phyloP scores from a whole-genome alignment of 192 early-diverging fungal species.

The Coemansia asiatica region DNA sequence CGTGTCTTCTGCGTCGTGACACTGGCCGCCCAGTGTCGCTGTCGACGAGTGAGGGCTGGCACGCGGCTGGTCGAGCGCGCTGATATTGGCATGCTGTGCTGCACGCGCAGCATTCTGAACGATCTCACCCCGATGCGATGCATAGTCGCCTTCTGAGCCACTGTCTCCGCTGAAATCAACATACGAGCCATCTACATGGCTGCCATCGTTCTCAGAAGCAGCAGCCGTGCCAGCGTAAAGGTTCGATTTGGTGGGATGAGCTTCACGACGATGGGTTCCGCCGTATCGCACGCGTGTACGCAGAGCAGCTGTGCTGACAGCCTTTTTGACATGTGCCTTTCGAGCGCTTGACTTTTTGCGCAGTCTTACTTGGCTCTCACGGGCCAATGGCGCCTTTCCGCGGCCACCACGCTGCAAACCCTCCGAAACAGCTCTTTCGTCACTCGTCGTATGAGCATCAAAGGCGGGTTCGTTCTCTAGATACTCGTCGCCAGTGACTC shows the following conservation, averaged over 20 bases:
- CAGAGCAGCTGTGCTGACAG: constrained; percentile 37
- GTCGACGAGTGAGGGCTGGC: constrained; percentile 46
- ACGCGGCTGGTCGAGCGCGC: constrained; percentile 9
- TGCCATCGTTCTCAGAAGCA: not conserved
- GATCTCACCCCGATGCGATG: not conserved
- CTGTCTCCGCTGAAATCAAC: constrained; percentile 48
- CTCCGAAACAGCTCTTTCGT: constrained; percentile 8
- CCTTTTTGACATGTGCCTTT: constrained; percentile 36
- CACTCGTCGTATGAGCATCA: not conserved
- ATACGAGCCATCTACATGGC: constrained; percentile 37
- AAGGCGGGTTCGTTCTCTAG: not conserved
- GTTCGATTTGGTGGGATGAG: constrained; percentile 4
- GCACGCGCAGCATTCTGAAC: not conserved
- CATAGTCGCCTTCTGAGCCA: constrained; percentile 4
- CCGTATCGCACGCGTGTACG: constrained; percentile 32
- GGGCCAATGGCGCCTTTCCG: constrained; percentile 14
- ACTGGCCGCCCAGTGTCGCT: constrained; percentile 37
- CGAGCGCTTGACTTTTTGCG: constrained; percentile 25
- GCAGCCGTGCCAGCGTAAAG: constrained; percentile 5
- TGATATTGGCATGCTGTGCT: not conserved
- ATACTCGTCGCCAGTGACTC: not conserved
- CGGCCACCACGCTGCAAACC: constrained; percentile 9
- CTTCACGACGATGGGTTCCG: constrained; percentile 18
- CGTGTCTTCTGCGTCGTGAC: constrained; percentile 37
- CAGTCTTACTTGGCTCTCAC: constrained; percentile 15